phyloP scores from a whole-genome alignment of 2,329 filamentous ascomycete species.

The Aspergillus intermedius region DNA sequence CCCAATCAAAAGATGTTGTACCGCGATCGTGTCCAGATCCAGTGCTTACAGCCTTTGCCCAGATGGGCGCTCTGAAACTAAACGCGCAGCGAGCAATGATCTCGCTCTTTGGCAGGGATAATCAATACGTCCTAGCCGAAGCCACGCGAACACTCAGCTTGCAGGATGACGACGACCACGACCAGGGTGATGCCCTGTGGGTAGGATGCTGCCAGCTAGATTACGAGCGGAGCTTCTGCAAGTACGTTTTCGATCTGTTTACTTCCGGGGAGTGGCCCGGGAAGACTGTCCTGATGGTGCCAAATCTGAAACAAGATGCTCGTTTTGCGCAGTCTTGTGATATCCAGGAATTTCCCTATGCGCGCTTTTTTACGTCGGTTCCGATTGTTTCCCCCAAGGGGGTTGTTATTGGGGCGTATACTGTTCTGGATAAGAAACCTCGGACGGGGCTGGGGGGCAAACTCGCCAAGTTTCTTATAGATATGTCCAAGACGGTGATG shows the following conservation, averaged over 20 bases:
- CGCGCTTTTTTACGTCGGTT: slow-evolving; percentile 48
- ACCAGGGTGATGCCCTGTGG: slow-evolving; percentile 6
- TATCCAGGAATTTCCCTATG: slow-evolving; percentile 19
- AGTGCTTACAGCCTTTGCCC: slow-evolving; percentile 20
- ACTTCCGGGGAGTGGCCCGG: slow-evolving; percentile 1
- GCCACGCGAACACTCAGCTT: slow-evolving; percentile 17
- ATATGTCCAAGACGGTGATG: slow-evolving; percentile 50
- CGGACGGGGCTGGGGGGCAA: slow-evolving; percentile 40
- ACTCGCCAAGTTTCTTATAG: slow-evolving; percentile 26
- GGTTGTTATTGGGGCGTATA: slow-evolving; percentile 52
- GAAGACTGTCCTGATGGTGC: slow-evolving; percentile 15
- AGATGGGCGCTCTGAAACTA: slow-evolving; percentile 20
- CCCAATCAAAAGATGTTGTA: not conserved
- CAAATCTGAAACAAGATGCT: slow-evolving; percentile 26
- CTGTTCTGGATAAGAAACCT: slow-evolving; percentile 50
- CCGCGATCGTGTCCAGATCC: slow-evolving; percentile 10
- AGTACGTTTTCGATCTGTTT: slow-evolving; percentile 1
- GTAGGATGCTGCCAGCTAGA: slow-evolving; percentile 11
- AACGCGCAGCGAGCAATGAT: slow-evolving; percentile 17
- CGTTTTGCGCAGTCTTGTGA: slow-evolving; percentile 25
- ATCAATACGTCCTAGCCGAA: slow-evolving; percentile 22
- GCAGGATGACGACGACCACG: slow-evolving; percentile 6
- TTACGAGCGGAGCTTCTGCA: slow-evolving; percentile 11
- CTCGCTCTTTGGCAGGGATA: slow-evolving; percentile 20
- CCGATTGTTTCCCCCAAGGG: slow-evolving; percentile 52